A percentile compares a stretch with the other conserved stretches of the same genome.
Conservation (phyloP, 345 rosid genomes). For the Sonneratia alba region DNA sequence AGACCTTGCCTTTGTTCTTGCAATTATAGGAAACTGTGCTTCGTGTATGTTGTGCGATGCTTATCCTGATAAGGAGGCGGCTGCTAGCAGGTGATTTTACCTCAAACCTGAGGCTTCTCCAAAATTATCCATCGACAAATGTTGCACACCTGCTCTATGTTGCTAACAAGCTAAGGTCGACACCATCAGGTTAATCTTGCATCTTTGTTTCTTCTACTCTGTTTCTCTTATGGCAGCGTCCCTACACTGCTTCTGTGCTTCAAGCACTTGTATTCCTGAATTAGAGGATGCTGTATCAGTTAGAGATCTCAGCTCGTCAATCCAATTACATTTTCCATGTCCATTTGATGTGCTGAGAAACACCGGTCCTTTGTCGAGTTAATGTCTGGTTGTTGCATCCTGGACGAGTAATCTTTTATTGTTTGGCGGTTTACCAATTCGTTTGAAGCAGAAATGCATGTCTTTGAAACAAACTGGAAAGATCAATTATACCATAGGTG, state of each 20-base stretch:
- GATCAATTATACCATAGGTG: no score
- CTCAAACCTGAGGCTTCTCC: constrained; percentile 67
- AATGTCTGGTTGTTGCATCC: background rate
- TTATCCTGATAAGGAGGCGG: constrained; percentile 73
- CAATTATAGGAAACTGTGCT: constrained; percentile 77
- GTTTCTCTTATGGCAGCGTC: background rate
- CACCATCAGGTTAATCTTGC: constrained; percentile 22
- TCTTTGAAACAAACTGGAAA: no score
- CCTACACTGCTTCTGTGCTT: background rate
- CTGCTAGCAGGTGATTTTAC: constrained; percentile 85
- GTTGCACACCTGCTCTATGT: constrained; percentile 81
- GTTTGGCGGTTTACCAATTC: background rate
- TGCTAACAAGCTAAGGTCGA: constrained; percentile 70
- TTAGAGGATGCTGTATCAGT: background rate
- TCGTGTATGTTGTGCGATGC: constrained; percentile 92
- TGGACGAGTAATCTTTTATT: background rate
- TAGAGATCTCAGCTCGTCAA: background rate
- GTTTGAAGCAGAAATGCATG: no score
- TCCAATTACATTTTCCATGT: background rate
- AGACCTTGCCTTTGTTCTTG: background rate
- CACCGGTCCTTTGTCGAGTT: background rate
- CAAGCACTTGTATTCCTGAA: background rate
- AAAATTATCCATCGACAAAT: constrained; percentile 70
- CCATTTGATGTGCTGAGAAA: background rate
- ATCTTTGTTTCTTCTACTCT: background rate